Evolutionary conservation across 2,329 filamentous ascomycete genomes (phyloP).

Genomic region (Phialophora verrucosa): DNA sequence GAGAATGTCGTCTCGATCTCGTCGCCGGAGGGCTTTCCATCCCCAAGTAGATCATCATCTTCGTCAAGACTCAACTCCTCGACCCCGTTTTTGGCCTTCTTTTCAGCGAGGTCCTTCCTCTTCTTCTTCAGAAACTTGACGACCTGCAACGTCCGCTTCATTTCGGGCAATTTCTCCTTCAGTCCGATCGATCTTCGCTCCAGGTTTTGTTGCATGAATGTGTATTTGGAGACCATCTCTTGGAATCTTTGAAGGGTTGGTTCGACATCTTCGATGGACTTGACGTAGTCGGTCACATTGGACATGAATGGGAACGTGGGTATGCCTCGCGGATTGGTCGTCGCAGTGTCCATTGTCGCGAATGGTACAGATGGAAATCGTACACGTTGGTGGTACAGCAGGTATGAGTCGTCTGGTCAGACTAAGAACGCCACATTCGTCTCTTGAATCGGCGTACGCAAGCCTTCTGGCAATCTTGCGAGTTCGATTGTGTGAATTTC

Average conservation of each 20-base stretch:
- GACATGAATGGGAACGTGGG: conserved; percentile 55
- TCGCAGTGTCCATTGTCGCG: conserved; percentile 16
- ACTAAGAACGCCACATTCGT: not conserved
- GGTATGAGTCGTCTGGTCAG: not conserved
- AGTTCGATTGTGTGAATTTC: not conserved
- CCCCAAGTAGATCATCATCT: conserved; percentile 7
- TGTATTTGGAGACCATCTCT: conserved; percentile 80
- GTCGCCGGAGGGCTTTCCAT: conserved; percentile 9
- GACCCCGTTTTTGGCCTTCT: not conserved
- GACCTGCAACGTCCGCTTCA: conserved; percentile 92
- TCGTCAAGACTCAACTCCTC: conserved; percentile 20
- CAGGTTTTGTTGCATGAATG: conserved; percentile 98
- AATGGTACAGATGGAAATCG: not conserved
- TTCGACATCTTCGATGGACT: conserved; percentile 53
- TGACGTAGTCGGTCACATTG: conserved; percentile 55
- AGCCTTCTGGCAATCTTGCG: not conserved
- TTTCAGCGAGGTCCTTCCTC: conserved; percentile 63
- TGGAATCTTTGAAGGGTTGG: conserved; percentile 54
- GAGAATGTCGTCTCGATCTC: conserved; percentile 86
- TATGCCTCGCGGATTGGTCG: conserved; percentile 54
- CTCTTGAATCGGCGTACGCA: not conserved
- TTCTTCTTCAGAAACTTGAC: conserved; percentile 82
- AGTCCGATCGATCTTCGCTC: conserved; percentile 80
- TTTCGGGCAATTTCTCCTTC: conserved; percentile 95
- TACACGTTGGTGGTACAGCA: conserved; percentile 1